Percentiles rank a stretch among this genome's conserved stretches.
phyloP scores from a whole-genome alignment of 208 protist genomes.

The Leishmania martiniquensis region DNA sequence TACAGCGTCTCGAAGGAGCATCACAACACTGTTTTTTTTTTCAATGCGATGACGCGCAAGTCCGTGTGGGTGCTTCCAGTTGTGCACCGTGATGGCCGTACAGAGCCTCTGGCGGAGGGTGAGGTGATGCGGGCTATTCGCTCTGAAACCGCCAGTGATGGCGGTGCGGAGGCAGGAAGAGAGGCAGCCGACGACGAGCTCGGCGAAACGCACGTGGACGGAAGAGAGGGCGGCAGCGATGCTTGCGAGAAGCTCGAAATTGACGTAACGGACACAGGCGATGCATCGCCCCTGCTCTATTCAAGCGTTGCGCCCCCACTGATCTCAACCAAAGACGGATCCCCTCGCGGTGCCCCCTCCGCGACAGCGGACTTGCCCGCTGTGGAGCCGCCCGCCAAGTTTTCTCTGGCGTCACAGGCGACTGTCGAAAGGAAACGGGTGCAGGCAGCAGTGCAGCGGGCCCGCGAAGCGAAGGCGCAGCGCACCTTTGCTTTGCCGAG shows the following conservation, averaged over 20 bases:
- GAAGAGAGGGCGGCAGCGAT: background rate
- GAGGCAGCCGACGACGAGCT: background rate
- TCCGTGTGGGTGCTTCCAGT: slow-evolving; percentile 72
- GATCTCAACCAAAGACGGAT: background rate
- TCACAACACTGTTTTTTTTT: slow-evolving; percentile 68
- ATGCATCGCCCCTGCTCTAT: background rate
- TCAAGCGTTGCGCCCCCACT: background rate
- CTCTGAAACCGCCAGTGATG: background rate
- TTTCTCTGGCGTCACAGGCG: background rate
- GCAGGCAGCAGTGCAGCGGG: slow-evolving; percentile 14
- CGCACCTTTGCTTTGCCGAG: background rate
- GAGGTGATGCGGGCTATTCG: slow-evolving; percentile 26
- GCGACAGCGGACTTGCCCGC: background rate
- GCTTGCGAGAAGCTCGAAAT: background rate
- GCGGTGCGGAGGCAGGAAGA: background rate
- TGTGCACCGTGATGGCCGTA: slow-evolving; percentile 33
- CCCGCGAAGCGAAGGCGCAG: slow-evolving; percentile 8
- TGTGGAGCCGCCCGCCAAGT: background rate
- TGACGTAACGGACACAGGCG: background rate
- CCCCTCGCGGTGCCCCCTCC: background rate
- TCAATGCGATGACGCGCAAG: slow-evolving; percentile 34
- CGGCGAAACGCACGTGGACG: background rate
- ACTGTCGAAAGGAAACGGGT: slow-evolving; percentile 2
- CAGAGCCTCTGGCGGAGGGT: slow-evolving; percentile 27
- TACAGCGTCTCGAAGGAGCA: slow-evolving; percentile 57